Base-by-base conservation (phyloP, 1,284 basidiomycete species). In the Baeospora myosura region DNA sequence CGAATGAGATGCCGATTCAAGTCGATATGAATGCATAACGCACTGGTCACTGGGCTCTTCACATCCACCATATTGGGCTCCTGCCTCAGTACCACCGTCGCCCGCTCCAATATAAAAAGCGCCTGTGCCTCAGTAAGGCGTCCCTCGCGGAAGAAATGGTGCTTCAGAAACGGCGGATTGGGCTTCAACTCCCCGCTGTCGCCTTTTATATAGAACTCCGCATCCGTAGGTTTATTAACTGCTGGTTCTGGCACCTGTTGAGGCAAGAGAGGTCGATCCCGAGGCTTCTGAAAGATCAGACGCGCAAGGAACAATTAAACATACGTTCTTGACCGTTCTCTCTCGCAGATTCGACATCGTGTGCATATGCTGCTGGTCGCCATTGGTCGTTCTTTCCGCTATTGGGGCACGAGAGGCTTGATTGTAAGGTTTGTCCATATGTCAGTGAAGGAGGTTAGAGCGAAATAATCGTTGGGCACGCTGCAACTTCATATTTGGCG, bases 101-200 rank as follows among this genome's bases (percentile, higher is more conserved):
- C 74, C 53, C 78, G 75, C 37, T 82, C 72, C 23, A 99, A 65
- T 52, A 99, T 95, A 57, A 79, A 87, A 43, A 96, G 61, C 1
- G 94, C 94, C 65, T 98, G 93, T 21, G 78, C 72, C 57, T 95
- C 89, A 2, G 83, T 88, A 53, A 97, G 59, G 12, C 87, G 68
- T 2, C 94, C 95, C 60, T 98, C 95, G 31, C 78, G 76, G 60
- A 93, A 84, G 64, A 99, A 96, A 65, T 98, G 95, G 41, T 88
- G 78, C 63, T 88, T 93, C 45, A 98, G 70, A 61, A 91, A 93
- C 5, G 83, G 78, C 50, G 87, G 77, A 61, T 95, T 90, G 16
- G 91, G 88, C 49, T 62, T 65, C 33, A 53, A 50, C 33, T 61
- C 57, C 20, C 64, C 64, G 36, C 51, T 43, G 2, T 59, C 61